Percentiles rank a stretch among this genome's conserved stretches.
Evolutionary conservation across 768 basidiomycete genomes (phyloP).

Genomic region (Daedaleopsis sinensis): DNA sequence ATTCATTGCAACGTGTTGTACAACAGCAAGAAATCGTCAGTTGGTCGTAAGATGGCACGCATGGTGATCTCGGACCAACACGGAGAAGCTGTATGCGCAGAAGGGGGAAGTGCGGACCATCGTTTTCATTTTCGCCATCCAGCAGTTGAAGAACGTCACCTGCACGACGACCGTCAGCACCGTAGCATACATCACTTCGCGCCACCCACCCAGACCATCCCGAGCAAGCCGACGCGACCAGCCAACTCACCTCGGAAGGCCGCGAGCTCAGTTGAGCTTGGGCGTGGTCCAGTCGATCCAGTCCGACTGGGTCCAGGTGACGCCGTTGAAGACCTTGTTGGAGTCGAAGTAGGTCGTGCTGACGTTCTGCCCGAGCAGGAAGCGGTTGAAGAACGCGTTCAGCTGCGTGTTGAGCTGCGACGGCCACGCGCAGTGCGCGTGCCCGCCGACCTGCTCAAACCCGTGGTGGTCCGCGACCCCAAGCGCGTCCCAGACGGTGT

Average conservation of each 20-base stretch:
- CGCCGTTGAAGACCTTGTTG: conserved; percentile 43
- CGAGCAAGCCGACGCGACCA: neutral
- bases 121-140: too few species aligned
- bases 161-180: neutral
- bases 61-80: neutral
- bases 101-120: too few species aligned
- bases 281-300: conserved; percentile 58
- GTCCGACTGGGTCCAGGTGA: conserved; percentile 40
- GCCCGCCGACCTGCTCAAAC: conserved; percentile 55
- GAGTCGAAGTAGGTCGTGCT: conserved; percentile 52
- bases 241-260: neutral
- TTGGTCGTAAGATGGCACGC: neutral
- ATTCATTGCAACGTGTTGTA: neutral
- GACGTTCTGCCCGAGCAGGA: conserved; percentile 49
- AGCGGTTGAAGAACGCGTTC: conserved; percentile 58
- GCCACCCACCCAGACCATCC: neutral
- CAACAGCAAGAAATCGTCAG: neutral
- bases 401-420: conserved; percentile 46
- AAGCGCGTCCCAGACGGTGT: conserved; percentile 53
- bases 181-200: neutral
- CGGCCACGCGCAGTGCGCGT: conserved; percentile 60
- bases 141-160: neutral
- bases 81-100: neutral
- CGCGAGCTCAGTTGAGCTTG: conserved; percentile 35
- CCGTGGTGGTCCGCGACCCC: conserved; percentile 51